Evolutionary conservation across 1,284 basidiomycete species (phyloP), one percentile per base, ranked within the genome.

Genomic region (Ceratobasidium sp.): DNA sequence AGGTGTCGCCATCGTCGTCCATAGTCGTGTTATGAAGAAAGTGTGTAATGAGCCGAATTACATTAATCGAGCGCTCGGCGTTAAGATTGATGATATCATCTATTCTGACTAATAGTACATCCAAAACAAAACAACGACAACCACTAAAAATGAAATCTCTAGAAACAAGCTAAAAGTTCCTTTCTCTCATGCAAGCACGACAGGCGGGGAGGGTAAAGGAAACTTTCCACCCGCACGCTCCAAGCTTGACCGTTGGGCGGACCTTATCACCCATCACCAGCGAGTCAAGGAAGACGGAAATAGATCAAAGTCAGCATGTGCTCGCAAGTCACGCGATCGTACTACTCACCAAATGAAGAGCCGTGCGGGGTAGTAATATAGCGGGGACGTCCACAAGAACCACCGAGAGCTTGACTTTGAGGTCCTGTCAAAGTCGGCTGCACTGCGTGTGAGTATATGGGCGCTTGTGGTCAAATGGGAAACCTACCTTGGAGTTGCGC

Each of bases 301-400:
- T 53, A 72, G 15, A 44, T 41, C 47, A 44, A n/a, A 72, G 67
- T 72, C 54, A 72, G 48, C 27, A 17, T 4, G 9, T 19, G 31
- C 8, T 41, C 36, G 24, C 19, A 15, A 24, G 17, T 53, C 48
- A 66, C 47, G 63, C 29, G 47, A 53, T 31, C 22, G 17, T 14
- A 24, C 14, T 8, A 53, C 67, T 72, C 48, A 72, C 67, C 79
- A 76, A 19, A 85, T 79, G 56, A 85, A 80, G 47, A 79, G 29
- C 73, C 82, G 83, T 51, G 81, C 74, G 0, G 90, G 90, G 19
- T 87, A 82, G 79, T 92, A 94, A 79, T 88, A 93, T 65, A 82
- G 80, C 75, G 84, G 84, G 6, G 87, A 87, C 76, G 91, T 93
- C 93, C 93, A 94, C 51, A 94, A 84, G 86, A 94, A 94, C 78